Conservation (phyloP, 192 early-diverging fungal species). For the Jimgerdemannia flammicorona region DNA sequence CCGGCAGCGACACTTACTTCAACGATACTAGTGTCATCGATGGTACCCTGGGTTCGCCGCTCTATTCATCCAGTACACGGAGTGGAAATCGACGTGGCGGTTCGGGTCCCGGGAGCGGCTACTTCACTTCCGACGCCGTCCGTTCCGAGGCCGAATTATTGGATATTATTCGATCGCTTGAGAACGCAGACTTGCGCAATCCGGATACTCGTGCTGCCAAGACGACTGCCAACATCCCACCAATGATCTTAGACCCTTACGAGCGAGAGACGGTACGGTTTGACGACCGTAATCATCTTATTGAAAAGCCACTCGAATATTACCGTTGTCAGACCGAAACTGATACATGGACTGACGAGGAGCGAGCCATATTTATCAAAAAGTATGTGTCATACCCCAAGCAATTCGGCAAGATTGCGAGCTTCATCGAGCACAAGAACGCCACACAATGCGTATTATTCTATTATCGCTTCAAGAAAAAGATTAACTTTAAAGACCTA, state of each 20-base stretch:
- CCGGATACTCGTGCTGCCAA: conserved; percentile 66
- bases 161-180: conserved; percentile 69
- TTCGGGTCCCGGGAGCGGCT: conserved; percentile 21
- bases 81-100: conserved; percentile 19
- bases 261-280: conserved; percentile 50
- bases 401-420: conserved; percentile 72
- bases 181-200: conserved; percentile 68
- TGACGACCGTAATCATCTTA: conserved; percentile 54
- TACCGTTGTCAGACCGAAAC: conserved; percentile 59
- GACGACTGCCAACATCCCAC: conserved; percentile 68
- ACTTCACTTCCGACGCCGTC: conserved; percentile 66
- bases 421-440: conserved; percentile 57
- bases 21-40: not conserved
- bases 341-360: conserved; percentile 59
- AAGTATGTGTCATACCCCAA: conserved; percentile 67
- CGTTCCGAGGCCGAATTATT: conserved; percentile 75
- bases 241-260: conserved; percentile 63
- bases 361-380: conserved; percentile 61
- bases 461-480: conserved; percentile 79
- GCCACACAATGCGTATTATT: conserved; percentile 69
- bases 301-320: conserved; percentile 54
- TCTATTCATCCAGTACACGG: not conserved
- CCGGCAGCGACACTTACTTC: not conserved
- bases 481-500: conserved; percentile 64
- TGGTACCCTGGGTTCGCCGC: not conserved